Evolutionary conservation across 768 basidiomycete species (phyloP).

Genomic region (Phanerochaete carnosa): DNA sequence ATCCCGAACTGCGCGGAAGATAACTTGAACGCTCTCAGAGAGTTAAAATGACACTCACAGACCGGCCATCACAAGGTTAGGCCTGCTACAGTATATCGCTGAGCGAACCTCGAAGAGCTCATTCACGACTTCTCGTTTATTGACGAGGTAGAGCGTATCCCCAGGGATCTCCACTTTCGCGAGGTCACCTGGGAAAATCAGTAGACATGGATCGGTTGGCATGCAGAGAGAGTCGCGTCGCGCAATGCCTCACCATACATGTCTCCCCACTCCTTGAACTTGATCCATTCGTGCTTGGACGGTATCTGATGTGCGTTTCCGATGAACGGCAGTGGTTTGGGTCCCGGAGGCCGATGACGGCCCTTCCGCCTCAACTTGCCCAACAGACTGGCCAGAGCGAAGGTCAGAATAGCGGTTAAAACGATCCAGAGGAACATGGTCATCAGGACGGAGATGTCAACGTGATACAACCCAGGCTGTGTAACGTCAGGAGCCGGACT

Average conservation of each 20-base stretch:
- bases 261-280: background rate
- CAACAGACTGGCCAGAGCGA: too few relatives aligned
- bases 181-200: constrained; percentile 16
- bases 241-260: background rate
- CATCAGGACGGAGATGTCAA: too few relatives aligned
- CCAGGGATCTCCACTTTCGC: constrained; percentile 18
- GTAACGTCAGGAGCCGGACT: too few relatives aligned
- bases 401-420: too few relatives aligned
- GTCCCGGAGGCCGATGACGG: constrained; percentile 1
- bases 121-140: constrained; percentile 13
- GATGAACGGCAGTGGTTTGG: background rate
- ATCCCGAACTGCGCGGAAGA: background rate
- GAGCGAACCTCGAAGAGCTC: constrained; percentile 26
- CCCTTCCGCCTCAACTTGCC: background rate
- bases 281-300: background rate
- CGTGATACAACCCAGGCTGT: too few relatives aligned
- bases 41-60: background rate
- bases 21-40: background rate
- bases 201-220: too few relatives aligned
- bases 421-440: too few relatives aligned
- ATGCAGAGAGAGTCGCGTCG: background rate
- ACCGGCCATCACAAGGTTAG: constrained; percentile 14
- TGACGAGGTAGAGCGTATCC: constrained; percentile 17
- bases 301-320: background rate
- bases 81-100: constrained; percentile 21